Conservation (phyloP, 345 rosid species). For the Luvunga scandens region DNA sequence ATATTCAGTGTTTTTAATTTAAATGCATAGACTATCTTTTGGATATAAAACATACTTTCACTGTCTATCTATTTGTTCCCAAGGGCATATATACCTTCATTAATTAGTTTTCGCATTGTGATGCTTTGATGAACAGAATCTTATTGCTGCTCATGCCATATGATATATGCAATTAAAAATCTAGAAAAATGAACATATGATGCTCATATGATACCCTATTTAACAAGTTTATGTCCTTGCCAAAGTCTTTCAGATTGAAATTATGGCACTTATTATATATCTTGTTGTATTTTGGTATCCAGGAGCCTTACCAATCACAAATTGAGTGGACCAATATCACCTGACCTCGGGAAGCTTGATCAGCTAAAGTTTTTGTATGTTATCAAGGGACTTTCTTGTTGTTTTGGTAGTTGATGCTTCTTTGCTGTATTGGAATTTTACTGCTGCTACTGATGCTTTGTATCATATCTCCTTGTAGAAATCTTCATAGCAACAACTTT, state of each 20-base stretch:
- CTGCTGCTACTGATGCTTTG: conserved; percentile 23
- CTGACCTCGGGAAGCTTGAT: conserved; percentile 84
- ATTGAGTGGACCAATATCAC: conserved; percentile 75
- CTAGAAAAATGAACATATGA: background rate
- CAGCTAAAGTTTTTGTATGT: conserved; percentile 72
- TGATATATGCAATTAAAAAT: background rate
- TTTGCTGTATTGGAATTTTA: conserved; percentile 5
- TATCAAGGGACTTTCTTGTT: conserved; percentile 10
- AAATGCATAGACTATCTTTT: background rate
- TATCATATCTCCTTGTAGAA: conserved; percentile 41
- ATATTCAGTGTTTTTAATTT: background rate
- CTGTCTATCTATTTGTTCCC: background rate
- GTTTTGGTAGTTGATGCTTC: conserved; percentile 12
- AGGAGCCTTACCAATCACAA: conserved; percentile 83
- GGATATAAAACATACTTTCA: background rate
- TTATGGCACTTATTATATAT: background rate
- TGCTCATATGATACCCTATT: background rate
- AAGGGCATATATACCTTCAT: background rate
- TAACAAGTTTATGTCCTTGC: background rate
- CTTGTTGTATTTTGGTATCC: conserved; percentile 15
- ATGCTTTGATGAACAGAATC: background rate
- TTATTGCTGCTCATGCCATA: background rate
- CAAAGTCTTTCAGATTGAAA: background rate
- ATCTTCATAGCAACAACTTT: conserved; percentile 73
- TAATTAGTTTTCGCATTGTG: background rate